Base-by-base conservation (phyloP, 768 basidiomycete species). In the Russula lepida region DNA sequence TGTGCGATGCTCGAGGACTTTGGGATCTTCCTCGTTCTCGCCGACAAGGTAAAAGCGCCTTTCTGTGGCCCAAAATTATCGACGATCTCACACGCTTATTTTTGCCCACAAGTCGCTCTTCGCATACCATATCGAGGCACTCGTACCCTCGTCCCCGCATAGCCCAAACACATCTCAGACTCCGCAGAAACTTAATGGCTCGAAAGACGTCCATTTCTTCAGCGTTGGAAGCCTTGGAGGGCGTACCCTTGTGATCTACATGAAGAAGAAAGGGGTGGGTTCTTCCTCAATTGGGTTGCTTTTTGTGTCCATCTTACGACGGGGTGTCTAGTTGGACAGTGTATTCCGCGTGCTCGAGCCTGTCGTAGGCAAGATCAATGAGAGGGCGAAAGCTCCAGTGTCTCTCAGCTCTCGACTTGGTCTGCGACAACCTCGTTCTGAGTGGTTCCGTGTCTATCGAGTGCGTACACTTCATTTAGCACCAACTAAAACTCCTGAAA, bases 331-430 rank as follows among this genome's bases (percentile, higher is more conserved):
- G 80, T 78, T 90, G 66, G 92, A 95, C 69, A 94, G 91, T 59
- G 88, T 97, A 53, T 98, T 99, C 82, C 90, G 91, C 56, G 93
- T 95, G 6, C 81, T 99, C n/a, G 95, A 99, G 67, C 95, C 95
- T 3, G 91, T 98, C n/a, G 81, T 85, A 4, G 91, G 87, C 66
- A 92, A 90, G 72, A 92, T 88, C 67, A 88, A 86, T 56, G 89
- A 90, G 72, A 81, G 84, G 68, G 78, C 81, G 32, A 86, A 84
- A 68, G 83, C 83, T 0, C 84, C 88, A 2, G 81, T 81, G 44
- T 85, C 86, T 6, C 78, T 92, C 58, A 81, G 87, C 9, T 83
- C 84, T 62, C 84, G 88, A 23, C 81, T 90, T 27, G 86, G 88
- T 19, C 83, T 92, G 70, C 82, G 92, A 9, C 83, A 86, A 17